These are phyloP conservation scores for Sherardia arvensis DNA, from an alignment of 257 asterid species.

Conservation along the genomic window DNA sequence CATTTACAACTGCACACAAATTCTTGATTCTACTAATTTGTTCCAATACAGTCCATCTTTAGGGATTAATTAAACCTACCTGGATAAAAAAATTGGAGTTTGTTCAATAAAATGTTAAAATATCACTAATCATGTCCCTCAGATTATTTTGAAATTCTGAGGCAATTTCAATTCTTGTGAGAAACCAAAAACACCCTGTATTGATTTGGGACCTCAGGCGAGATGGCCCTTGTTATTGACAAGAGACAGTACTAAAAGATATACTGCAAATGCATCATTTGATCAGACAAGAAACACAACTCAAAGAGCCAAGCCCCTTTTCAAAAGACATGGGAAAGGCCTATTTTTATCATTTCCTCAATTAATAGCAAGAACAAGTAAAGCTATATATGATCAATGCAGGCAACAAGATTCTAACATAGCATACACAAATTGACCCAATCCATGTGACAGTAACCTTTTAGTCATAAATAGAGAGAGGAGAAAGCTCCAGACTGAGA, in stretches of 20 bases:
- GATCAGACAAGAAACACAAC: background rate
- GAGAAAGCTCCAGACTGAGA: slow-evolving; percentile 10
- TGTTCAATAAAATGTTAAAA: background rate
- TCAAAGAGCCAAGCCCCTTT: background rate
- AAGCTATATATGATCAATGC: background rate
- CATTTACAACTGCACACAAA: background rate
- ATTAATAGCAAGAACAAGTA: background rate
- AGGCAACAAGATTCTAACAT: background rate
- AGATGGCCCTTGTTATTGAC: background rate
- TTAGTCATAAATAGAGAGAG: background rate
- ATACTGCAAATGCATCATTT: background rate
- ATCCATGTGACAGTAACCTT: background rate
- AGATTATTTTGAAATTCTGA: background rate
- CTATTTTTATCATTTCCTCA: slow-evolving; percentile 3
- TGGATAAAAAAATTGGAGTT: background rate
- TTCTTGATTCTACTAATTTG: background rate
- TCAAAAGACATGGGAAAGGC: background rate
- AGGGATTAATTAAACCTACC: background rate
- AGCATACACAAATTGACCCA: no score
- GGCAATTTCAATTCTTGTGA: background rate
- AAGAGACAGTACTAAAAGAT: background rate
- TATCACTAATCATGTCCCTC: background rate
- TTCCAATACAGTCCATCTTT: background rate
- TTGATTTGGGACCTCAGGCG: background rate
- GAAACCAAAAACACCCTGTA: background rate